Percentiles rank a stretch among this genome's conserved stretches.
These are phyloP conservation scores for Penicillium robsamsonii DNA, from an alignment of 495 filamentous ascomycete genomes.

Conservation along the genomic window DNA sequence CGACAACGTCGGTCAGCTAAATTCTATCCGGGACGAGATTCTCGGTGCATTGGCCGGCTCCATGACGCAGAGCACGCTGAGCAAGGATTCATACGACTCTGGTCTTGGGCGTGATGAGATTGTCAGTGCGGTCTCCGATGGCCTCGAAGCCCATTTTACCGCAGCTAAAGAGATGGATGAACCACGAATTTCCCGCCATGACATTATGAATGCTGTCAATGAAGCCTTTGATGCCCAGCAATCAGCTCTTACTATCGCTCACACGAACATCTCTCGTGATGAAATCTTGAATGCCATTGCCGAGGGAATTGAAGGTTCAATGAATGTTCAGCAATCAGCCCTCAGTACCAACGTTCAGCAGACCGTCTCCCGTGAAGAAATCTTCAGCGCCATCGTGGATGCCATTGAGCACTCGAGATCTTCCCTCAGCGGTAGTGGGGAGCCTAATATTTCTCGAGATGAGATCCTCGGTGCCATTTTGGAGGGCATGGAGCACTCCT, in stretches of 20 bases:
- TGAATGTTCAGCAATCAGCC: slow-evolving; percentile 41
- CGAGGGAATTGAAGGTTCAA: slow-evolving; percentile 45
- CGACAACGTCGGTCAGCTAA: slow-evolving; percentile 29
- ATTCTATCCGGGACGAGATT: slow-evolving; percentile 40
- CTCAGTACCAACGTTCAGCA: slow-evolving; percentile 16
- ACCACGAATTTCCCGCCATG: slow-evolving; percentile 43
- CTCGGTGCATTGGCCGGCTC: slow-evolving; percentile 40
- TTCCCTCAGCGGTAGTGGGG: slow-evolving; percentile 11
- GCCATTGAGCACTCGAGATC: slow-evolving; percentile 35
- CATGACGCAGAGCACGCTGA: slow-evolving; percentile 45
- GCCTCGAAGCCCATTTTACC: slow-evolving; percentile 42
- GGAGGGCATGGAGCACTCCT: slow-evolving; percentile 38
- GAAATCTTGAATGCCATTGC: slow-evolving; percentile 49
- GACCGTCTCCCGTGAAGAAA: slow-evolving; percentile 37
- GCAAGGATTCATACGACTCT: slow-evolving; percentile 46
- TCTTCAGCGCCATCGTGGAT: slow-evolving; percentile 53
- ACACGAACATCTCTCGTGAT: slow-evolving; percentile 42
- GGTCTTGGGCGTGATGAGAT: slow-evolving; percentile 50
- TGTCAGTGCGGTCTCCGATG: slow-evolving; percentile 42
- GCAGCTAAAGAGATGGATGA: slow-evolving; percentile 38
- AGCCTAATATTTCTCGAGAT: slow-evolving; percentile 31
- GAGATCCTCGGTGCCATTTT: slow-evolving; percentile 50
- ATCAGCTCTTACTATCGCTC: slow-evolving; percentile 29
- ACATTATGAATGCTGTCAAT: slow-evolving; percentile 54
- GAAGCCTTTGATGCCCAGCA: slow-evolving; percentile 53